A percentile compares a stretch with the other conserved stretches of the same genome.
Evolutionary conservation across 1,284 basidiomycete genomes (phyloP).

Genomic region (Trametes polyzona): DNA sequence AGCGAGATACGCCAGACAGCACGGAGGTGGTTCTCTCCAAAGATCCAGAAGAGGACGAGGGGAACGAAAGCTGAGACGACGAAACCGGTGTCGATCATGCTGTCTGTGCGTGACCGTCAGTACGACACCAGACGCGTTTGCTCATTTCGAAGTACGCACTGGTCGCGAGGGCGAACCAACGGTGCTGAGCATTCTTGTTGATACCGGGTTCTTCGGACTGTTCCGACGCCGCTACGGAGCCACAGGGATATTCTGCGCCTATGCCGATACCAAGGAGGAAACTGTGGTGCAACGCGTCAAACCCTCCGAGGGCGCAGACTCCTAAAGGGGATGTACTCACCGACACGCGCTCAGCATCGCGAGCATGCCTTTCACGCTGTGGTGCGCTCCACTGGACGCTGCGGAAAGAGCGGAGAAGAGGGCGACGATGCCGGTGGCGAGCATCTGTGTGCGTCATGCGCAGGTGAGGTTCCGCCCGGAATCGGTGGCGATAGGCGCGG

Average conservation of each 20-base stretch:
- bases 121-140: not conserved
- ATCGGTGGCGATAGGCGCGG: constrained; percentile 3
- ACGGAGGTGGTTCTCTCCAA: constrained; percentile 78
- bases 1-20: constrained; percentile 90
- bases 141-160: constrained; percentile 48
- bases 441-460: constrained; percentile 52
- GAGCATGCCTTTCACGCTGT: constrained; percentile 71
- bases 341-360: constrained; percentile 83
- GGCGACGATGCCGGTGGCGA: constrained; percentile 77
- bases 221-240: constrained; percentile 90
- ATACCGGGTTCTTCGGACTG: constrained; percentile 86
- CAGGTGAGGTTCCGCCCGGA: not conserved
- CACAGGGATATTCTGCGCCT: constrained; percentile 91
- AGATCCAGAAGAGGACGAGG: constrained; percentile 88
- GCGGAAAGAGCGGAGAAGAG: constrained; percentile 84
- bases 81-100: constrained; percentile 91
- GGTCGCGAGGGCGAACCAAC: constrained; percentile 86
- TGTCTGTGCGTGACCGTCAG: constrained; percentile 47
- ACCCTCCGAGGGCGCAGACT: not conserved
- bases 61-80: constrained; percentile 85
- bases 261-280: constrained; percentile 84
- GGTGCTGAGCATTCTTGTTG: constrained; percentile 78
- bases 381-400: constrained; percentile 80
- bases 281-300: constrained; percentile 36
- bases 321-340: constrained; percentile 40